A percentile compares a stretch with the other conserved stretches of the same genome.
Evolutionary conservation across 2,329 filamentous ascomycete species (phyloP).

Genomic region (Trichoderma breve): DNA sequence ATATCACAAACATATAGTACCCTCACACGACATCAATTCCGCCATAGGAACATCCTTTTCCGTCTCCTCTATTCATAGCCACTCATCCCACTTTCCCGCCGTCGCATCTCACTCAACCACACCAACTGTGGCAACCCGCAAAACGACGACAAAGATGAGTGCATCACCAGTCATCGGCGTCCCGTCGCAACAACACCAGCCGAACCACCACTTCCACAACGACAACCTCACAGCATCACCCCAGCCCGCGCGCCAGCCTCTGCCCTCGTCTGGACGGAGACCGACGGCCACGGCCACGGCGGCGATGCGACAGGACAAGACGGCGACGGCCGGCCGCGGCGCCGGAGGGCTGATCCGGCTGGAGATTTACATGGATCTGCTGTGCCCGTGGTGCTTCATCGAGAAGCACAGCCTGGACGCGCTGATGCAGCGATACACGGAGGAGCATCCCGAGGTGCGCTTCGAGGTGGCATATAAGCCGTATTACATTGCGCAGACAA

Average conservation of each 20-base stretch:
- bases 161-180: background rate
- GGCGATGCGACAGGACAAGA: background rate
- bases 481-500: conserved; percentile 43
- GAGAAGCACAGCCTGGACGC: conserved; percentile 45
- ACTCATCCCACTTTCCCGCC: background rate
- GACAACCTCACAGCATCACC: background rate
- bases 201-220: background rate
- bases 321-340: background rate
- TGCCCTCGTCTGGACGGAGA: background rate
- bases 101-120: background rate
- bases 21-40: background rate
- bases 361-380: conserved; percentile 49
- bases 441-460: conserved; percentile 40
- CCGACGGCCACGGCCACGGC: background rate
- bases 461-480: conserved; percentile 50
- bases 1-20: background rate
- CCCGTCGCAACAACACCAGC: background rate
- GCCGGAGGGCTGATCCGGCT: conserved; percentile 28
- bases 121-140: background rate
- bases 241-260: conserved; percentile 3
- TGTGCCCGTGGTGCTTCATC: conserved; percentile 54
- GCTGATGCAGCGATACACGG: conserved; percentile 43
- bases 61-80: background rate
- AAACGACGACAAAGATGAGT: background rate
- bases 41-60: background rate